Percentiles rank a stretch among this genome's conserved stretches.
Conservation (phyloP, 345 rosid genomes). For the Heritiera fomes region DNA sequence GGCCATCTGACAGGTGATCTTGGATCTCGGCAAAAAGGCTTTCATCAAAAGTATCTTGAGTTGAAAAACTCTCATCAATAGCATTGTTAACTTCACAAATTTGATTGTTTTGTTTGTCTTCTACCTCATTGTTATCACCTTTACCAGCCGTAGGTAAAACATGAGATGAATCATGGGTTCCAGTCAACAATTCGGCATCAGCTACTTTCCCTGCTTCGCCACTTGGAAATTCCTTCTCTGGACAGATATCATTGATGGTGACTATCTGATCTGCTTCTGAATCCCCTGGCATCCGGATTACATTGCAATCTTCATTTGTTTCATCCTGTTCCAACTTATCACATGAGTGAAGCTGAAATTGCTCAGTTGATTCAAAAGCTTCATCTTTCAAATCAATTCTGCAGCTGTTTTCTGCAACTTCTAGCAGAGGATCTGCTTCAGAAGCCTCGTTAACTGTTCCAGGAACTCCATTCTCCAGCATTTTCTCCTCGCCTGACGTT, state of each 20-base stretch:
- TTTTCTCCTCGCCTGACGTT: slow-evolving; percentile 24
- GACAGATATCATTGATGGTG: not conserved
- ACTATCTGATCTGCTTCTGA: slow-evolving; percentile 19
- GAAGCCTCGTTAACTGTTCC: slow-evolving; percentile 22
- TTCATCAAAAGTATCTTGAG: slow-evolving; percentile 20
- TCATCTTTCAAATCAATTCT: slow-evolving; percentile 1
- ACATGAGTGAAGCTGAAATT: not conserved
- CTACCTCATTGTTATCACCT: slow-evolving; percentile 10
- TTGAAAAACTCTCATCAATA: slow-evolving; percentile 9
- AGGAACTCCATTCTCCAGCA: slow-evolving; percentile 1
- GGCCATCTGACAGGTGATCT: slow-evolving; percentile 14
- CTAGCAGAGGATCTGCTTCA: slow-evolving; percentile 19
- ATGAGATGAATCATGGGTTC: slow-evolving; percentile 21
- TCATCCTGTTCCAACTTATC: slow-evolving; percentile 2
- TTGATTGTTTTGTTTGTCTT: slow-evolving; percentile 15
- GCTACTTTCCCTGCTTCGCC: slow-evolving; percentile 14
- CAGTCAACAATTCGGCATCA: slow-evolving; percentile 6
- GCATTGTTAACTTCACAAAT: not conserved
- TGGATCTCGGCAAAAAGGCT: slow-evolving; percentile 5
- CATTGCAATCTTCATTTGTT: slow-evolving; percentile 17
- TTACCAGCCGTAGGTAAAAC: slow-evolving; percentile 8
- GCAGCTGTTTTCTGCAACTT: slow-evolving; percentile 23
- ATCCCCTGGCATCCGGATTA: slow-evolving; percentile 2
- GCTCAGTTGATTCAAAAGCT: slow-evolving; percentile 11
- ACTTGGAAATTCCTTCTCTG: slow-evolving; percentile 11